A percentile compares a stretch with the other conserved stretches of the same genome.
phyloP scores from a whole-genome alignment of 1,284 basidiomycete genomes.

The Irpex sp. region DNA sequence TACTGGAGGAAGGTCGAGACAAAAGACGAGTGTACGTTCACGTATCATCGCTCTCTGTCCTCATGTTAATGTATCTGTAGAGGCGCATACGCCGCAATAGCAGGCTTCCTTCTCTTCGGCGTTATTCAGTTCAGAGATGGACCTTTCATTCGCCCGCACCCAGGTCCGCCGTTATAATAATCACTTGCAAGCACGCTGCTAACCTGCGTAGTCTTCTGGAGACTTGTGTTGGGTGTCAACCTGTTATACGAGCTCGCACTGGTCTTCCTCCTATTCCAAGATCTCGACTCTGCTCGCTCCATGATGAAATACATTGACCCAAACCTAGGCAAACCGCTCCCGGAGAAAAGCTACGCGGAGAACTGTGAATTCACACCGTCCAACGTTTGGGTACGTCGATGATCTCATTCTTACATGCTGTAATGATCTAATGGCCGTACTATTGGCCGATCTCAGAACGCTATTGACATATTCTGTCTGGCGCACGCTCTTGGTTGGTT shows the following conservation, averaged over 20 bases:
- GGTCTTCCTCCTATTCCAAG: slow-evolving; percentile 82
- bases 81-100: slow-evolving; percentile 67
- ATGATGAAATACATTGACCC: slow-evolving; percentile 79
- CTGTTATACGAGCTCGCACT: slow-evolving; percentile 76
- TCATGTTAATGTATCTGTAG: slow-evolving; percentile 31
- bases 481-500: slow-evolving; percentile 85
- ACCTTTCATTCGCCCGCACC: slow-evolving; percentile 43
- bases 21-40: slow-evolving; percentile 69
- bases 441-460: slow-evolving; percentile 44
- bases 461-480: slow-evolving; percentile 79
- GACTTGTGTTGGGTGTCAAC: slow-evolving; percentile 72
- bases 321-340: slow-evolving; percentile 65
- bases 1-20: slow-evolving; percentile 74
- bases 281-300: slow-evolving; percentile 67
- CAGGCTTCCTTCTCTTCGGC: slow-evolving; percentile 72
- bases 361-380: slow-evolving; percentile 63
- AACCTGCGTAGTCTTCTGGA: slow-evolving; percentile 56
- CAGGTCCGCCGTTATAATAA: slow-evolving; percentile 39
- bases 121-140: slow-evolving; percentile 86
- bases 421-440: slow-evolving; percentile 2
- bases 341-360: slow-evolving; percentile 82
- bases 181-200: slow-evolving; percentile 28
- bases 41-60: slow-evolving; percentile 3
- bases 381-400: slow-evolving; percentile 61
- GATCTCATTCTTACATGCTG: background rate